A percentile compares a stretch with the other conserved stretches of the same genome.
phyloP scores from a whole-genome alignment of 208 protist genomes.

The Trypanosoma cruzi region DNA sequence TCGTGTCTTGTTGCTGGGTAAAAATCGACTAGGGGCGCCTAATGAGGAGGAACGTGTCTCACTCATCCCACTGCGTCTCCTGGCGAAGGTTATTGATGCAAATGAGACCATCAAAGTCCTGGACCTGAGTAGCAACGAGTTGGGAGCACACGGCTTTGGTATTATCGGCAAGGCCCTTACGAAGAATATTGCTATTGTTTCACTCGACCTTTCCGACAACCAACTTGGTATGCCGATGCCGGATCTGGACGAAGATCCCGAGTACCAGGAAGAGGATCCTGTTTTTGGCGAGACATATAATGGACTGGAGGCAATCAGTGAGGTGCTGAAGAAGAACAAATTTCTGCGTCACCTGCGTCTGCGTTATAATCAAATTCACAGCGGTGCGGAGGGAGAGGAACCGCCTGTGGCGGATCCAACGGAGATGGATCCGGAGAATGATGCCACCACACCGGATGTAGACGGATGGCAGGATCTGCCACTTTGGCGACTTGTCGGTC shows the following conservation, averaged over 20 bases:
- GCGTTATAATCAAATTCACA: constrained; percentile 78
- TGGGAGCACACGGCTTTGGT: constrained; percentile 79
- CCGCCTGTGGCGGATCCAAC: constrained; percentile 26
- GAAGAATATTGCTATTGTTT: constrained; percentile 75
- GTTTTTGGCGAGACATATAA: constrained; percentile 80
- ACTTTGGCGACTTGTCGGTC: constrained; percentile 73
- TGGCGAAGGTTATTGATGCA: constrained; percentile 68
- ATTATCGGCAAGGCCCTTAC: constrained; percentile 87
- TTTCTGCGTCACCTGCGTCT: constrained; percentile 81
- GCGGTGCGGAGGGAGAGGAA: constrained; percentile 68
- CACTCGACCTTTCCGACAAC: constrained; percentile 80
- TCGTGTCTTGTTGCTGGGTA: constrained; percentile 49
- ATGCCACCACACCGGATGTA: constrained; percentile 34
- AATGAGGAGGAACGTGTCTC: constrained; percentile 41
- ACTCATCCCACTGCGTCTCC: constrained; percentile 45
- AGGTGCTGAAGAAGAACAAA: constrained; percentile 93
- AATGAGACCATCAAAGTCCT: constrained; percentile 84
- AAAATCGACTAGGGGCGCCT: constrained; percentile 44
- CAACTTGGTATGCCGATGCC: constrained; percentile 34
- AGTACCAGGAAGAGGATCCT: constrained; percentile 70
- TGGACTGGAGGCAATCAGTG: constrained; percentile 78
- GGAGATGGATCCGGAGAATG: constrained; percentile 46
- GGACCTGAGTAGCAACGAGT: constrained; percentile 72
- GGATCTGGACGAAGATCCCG: constrained; percentile 77
- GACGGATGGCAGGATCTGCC: constrained; percentile 67